Evolutionary conservation across 2,329 filamentous ascomycete genomes (phyloP).

Genomic region (Hypoxylon sp.): DNA sequence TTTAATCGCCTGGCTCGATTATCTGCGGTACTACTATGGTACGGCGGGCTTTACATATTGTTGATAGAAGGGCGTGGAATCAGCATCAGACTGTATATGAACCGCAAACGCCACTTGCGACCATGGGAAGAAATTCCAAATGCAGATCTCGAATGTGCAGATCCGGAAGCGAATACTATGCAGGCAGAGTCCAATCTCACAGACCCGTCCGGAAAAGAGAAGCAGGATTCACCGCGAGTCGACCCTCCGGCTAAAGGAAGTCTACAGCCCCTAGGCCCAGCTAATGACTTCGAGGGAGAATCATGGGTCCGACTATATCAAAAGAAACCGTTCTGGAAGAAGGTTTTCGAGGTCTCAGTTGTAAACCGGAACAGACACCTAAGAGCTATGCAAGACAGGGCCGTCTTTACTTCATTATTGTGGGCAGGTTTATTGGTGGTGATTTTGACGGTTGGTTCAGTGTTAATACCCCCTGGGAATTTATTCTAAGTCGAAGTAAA

Average conservation of each 20-base stretch:
- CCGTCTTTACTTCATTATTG: constrained; percentile 54
- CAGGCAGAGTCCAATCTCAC: constrained; percentile 7
- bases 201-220: background rate
- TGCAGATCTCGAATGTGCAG: background rate
- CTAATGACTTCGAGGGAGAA: constrained; percentile 54
- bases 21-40: constrained; percentile 54
- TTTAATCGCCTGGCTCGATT: constrained; percentile 51
- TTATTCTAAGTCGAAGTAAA: constrained; percentile 35
- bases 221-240: constrained; percentile 31
- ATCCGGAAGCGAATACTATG: background rate
- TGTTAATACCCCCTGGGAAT: constrained; percentile 52
- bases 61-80: constrained; percentile 57
- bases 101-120: constrained; percentile 54
- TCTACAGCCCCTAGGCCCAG: constrained; percentile 55
- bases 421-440: constrained; percentile 55
- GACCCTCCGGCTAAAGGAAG: constrained; percentile 51
- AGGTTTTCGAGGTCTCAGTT: constrained; percentile 53
- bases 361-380: constrained; percentile 54
- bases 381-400: constrained; percentile 55
- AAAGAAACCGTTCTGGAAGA: constrained; percentile 48
- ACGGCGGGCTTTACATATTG: constrained; percentile 55
- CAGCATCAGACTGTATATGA: constrained; percentile 56
- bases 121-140: constrained; percentile 57
- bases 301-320: constrained; percentile 53
- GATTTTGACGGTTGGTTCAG: constrained; percentile 50